Conservation (phyloP, 176 grass and related monocot species). For the Luzula sylvatica region DNA sequence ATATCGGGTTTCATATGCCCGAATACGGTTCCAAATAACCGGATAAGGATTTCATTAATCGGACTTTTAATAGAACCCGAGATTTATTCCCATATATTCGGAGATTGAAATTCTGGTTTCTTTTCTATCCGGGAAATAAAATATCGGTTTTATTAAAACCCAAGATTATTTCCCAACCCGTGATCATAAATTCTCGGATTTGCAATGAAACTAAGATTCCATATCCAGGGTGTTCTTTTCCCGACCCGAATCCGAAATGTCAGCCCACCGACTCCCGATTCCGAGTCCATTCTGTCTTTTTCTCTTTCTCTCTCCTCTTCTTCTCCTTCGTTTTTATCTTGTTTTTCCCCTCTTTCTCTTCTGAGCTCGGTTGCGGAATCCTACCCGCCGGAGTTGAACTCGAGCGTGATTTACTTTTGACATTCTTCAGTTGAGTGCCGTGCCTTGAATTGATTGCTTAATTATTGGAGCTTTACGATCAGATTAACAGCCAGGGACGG, state of each 20-base stretch:
- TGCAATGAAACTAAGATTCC: too few species aligned
- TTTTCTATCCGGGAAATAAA: too few species aligned
- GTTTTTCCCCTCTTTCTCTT: neutral
- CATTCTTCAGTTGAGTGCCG: neutral
- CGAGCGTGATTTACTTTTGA: neutral
- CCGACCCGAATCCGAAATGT: neutral
- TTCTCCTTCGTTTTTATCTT: neutral
- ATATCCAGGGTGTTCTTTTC: too few species aligned
- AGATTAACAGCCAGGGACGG: neutral
- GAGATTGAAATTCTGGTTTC: too few species aligned
- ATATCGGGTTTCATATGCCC: too few species aligned
- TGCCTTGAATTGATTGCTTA: neutral
- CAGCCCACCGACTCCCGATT: neutral
- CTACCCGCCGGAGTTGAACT: neutral
- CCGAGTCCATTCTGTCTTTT: neutral
- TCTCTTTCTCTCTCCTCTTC: neutral
- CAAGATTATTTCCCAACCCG: too few species aligned
- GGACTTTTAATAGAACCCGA: too few species aligned
- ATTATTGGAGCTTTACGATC: neutral
- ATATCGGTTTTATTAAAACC: too few species aligned
- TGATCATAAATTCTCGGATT: too few species aligned
- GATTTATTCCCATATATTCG: too few species aligned
- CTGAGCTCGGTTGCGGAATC: neutral
- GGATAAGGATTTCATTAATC: too few species aligned
- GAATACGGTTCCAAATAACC: too few species aligned